Conservation (phyloP, 768 basidiomycete genomes). For the Stropharia rugosoannulata region DNA sequence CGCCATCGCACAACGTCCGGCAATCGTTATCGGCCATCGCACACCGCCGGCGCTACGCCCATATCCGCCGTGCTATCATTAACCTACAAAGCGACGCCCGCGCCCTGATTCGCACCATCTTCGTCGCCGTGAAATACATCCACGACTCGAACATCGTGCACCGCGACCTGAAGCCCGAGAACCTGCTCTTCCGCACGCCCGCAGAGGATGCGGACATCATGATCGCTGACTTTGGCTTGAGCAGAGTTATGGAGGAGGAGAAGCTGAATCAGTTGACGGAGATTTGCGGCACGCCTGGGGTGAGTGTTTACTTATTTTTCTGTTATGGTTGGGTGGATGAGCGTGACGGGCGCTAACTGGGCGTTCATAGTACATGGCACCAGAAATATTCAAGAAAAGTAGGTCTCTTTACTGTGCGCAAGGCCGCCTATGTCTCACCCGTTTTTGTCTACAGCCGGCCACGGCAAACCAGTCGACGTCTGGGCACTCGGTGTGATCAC, state of each 20-base stretch:
- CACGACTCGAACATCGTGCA: conserved; percentile 94
- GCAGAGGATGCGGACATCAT: conserved; percentile 93
- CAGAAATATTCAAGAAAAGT: conserved; percentile 95
- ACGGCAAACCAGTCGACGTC: conserved; percentile 91
- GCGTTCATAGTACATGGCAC: conserved; percentile 80
- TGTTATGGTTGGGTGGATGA: not conserved
- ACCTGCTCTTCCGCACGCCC: conserved; percentile 88
- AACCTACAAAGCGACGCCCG: conserved; percentile 75
- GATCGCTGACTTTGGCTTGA: conserved; percentile 96
- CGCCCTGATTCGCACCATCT: conserved; percentile 81
- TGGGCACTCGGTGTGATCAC: conserved; percentile 99
- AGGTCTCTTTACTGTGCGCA: conserved; percentile 20
- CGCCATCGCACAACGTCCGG: too few relatives aligned
- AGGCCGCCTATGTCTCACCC: too few relatives aligned
- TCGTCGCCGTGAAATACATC: conserved; percentile 86
- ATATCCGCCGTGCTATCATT: not conserved
- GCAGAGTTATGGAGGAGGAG: conserved; percentile 87
- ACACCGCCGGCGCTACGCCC: too few relatives aligned
- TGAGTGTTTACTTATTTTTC: conserved; percentile 18
- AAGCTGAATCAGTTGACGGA: conserved; percentile 88
- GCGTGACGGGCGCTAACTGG: conserved; percentile 7
- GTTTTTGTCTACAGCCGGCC: conserved; percentile 68
- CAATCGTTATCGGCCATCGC: too few relatives aligned
- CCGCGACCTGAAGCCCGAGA: conserved; percentile 96
- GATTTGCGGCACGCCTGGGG: conserved; percentile 93